Conservation (phyloP, 371 early-diverging fungal genomes). For the Nosema granulosis region DNA sequence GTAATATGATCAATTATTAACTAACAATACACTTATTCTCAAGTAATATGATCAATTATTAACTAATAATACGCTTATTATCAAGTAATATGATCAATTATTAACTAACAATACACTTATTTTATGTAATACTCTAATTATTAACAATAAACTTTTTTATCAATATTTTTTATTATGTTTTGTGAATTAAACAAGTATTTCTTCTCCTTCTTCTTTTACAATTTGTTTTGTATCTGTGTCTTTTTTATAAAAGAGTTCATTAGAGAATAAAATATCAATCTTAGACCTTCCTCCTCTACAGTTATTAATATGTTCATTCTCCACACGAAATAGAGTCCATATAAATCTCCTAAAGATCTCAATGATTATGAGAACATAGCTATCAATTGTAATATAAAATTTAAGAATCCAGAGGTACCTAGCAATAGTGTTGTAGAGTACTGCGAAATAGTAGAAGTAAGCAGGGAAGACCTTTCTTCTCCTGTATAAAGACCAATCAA, state of each 20-base stretch:
- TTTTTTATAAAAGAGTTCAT: conserved; percentile 59
- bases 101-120: no score
- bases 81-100: no score
- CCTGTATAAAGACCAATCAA: conserved; percentile 64
- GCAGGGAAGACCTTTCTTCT: conserved; percentile 52
- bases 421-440: conserved; percentile 40
- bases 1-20: no score
- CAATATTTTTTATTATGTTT: no score
- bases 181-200: no score
- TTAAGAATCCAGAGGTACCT: conserved; percentile 42
- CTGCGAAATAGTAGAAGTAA: conserved; percentile 37
- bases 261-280: conserved; percentile 43
- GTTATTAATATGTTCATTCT: conserved; percentile 68
- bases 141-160: no score
- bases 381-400: conserved; percentile 31
- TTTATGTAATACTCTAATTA: no score
- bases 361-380: not conserved
- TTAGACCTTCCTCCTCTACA: conserved; percentile 61
- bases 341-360: conserved; percentile 64
- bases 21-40: no score
- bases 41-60: no score
- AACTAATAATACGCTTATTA: no score
- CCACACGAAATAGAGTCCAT: conserved; percentile 66
- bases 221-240: conserved; percentile 39
- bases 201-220: no score